Conservation (phyloP, 1,284 basidiomycete species). For the Ganoderma lingzhi region DNA sequence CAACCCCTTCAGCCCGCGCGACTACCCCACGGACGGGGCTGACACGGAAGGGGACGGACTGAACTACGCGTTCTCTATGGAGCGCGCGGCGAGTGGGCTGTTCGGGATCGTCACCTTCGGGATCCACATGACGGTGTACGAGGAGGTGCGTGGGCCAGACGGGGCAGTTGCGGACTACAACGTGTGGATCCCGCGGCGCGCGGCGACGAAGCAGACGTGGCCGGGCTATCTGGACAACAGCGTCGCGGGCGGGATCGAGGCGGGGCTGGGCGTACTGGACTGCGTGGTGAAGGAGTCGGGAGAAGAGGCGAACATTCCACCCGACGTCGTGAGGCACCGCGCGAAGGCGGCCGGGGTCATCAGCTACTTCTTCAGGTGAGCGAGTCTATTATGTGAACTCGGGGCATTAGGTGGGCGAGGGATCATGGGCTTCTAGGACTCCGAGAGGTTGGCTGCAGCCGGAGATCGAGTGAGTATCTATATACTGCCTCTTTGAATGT, state of each 20-base stretch:
- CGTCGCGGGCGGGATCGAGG: slow-evolving; percentile 81
- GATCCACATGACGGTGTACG: slow-evolving; percentile 83
- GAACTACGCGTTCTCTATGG: slow-evolving; percentile 88
- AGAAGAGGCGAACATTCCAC: slow-evolving; percentile 88
- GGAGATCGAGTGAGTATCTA: slow-evolving; percentile 72
- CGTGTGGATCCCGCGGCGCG: slow-evolving; percentile 91
- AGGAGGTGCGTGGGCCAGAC: slow-evolving; percentile 53
- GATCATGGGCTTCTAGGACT: slow-evolving; percentile 67
- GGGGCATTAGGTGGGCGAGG: slow-evolving; percentile 37
- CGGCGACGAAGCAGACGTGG: slow-evolving; percentile 90
- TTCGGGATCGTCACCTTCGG: slow-evolving; percentile 94
- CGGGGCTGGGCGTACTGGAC: slow-evolving; percentile 79
- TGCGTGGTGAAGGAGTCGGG: slow-evolving; percentile 91
- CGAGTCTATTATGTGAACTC: slow-evolving; percentile 8
- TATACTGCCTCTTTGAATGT: not conserved
- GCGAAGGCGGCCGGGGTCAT: slow-evolving; percentile 68
- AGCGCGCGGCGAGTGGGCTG: slow-evolving; percentile 87
- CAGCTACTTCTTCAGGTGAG: slow-evolving; percentile 75
- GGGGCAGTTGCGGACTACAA: slow-evolving; percentile 42
- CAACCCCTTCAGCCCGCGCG: slow-evolving; percentile 65
- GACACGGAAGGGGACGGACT: slow-evolving; percentile 25
- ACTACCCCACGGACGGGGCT: slow-evolving; percentile 35
- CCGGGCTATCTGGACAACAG: slow-evolving; percentile 83
- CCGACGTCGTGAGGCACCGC: slow-evolving; percentile 64
- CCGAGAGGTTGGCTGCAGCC: slow-evolving; percentile 76